Base-by-base conservation (phyloP, 495 filamentous ascomycete species). In the Penicillium psychrofluorescens region DNA sequence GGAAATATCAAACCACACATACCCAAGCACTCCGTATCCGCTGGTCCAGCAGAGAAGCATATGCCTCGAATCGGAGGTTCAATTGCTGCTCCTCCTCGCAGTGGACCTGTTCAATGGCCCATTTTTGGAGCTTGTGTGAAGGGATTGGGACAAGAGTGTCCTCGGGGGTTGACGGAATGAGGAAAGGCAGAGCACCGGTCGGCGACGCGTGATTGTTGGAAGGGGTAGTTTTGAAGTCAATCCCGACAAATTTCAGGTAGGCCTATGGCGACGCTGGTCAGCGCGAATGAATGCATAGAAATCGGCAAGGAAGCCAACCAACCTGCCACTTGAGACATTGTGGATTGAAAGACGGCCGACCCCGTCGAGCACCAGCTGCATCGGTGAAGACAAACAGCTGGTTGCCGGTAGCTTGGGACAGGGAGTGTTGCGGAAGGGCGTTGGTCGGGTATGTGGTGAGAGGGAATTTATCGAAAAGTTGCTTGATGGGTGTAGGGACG, bases 251-350 rank as follows among this genome's bases (percentile, higher is more conserved):
- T 56, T 80, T 88, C 44, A 98, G 72, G 66, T 90, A 95, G 41
- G 89, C 80, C 90, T 97, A 62, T 22, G 42, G 31, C 11, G 28
- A 45, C 32, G 32, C 32, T 34, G 32, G 32, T 12, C 32, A 34
- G 32, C 10, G 32, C 32, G 10, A 34, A 12, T 12, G 10, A 0
- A 10, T 45, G 32, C 31, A 31, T 13, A 16, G 16, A 7, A 43
- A 22, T 22, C 22, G 22, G 6, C 22, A 4, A 22, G 22, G 3
- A 22, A 22, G 22, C 22, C 5, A 30, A 73, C 81, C 38, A 56
- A 90, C 91, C 84, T 96, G 92, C 90, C 89, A 96, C 67, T 91
- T 95, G 49, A 98, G 72, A 73, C 92, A 98, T 51, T 78, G 79
- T 4, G 92, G 92, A 66, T 97, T 96, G 69, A 86, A 95, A 39